Evolutionary conservation across 768 basidiomycete genomes (phyloP), one percentile per base, ranked within the genome.

Genomic region (Calocybe indica): DNA sequence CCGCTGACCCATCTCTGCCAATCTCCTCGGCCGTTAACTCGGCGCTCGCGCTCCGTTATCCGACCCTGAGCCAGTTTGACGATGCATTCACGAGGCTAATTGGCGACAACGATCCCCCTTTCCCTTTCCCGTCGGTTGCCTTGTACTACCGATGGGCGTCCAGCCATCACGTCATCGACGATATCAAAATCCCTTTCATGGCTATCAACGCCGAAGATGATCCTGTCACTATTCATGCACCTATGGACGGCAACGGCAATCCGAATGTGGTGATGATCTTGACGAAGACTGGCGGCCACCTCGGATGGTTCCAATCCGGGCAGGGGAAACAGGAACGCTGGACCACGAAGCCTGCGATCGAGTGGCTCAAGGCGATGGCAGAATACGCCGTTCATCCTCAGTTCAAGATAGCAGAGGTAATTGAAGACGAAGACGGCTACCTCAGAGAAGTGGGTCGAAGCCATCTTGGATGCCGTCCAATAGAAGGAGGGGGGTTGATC

Each of bases 291-390:
- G 85, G 81, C 0, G 82, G 83, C 0, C 82, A 84, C 63, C 66
- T 85, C 4, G 85, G 85, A 28, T 87, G 82, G 82, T 83, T 83
- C 48, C 69, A 77, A 55, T 51, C 61, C n/a, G 64, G 59, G 41
- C 52, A 52, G 22, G 50, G 52, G 12, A 50, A 56, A 28, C 43
- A 46, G 7, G 52, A 55, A 28, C 61, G 80, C 38, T 83, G 82
- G 80, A 60, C 78, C 40, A 69, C 61, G 29, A 58, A 64, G 37
- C 81, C 80, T 3, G 74, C 78, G 11, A 53, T 82, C 4, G 75
- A 84, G 57, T 82, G 74, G 76, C 52, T 80, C 45, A 62, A 63
- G 32, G 47, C 37, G 38, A 68, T 73, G 22, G 61, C 67, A 10
- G 69, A 41, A 1, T 15, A 41, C 6, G 12, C 31, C 7, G 40